A percentile compares a stretch with the other conserved stretches of the same genome.
Conservation (phyloP, 495 filamentous ascomycete species). For the Penicillium canariense region DNA sequence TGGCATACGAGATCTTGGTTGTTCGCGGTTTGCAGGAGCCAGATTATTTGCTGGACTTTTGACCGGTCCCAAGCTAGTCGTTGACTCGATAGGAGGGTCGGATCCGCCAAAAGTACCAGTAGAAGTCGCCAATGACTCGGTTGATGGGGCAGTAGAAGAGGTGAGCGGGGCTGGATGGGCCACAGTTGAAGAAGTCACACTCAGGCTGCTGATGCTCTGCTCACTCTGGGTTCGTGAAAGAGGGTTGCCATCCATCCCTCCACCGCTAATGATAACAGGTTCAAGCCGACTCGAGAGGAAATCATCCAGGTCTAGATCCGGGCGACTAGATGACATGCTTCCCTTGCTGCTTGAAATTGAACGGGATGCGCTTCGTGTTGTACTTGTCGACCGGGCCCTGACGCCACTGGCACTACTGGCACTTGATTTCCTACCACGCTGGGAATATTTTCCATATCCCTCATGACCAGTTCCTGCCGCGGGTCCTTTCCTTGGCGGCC, state of each 20-base stretch:
- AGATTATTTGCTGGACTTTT: constrained; percentile 7
- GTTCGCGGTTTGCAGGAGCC: background rate
- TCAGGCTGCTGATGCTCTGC: constrained; percentile 55
- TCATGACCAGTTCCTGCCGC: constrained; percentile 93
- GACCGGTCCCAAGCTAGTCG: constrained; percentile 2
- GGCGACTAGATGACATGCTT: constrained; percentile 47
- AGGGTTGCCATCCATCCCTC: constrained; percentile 51
- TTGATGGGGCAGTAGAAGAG: constrained; percentile 29
- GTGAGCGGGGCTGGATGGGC: constrained; percentile 18
- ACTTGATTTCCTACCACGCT: constrained; percentile 48
- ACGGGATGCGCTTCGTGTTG: constrained; percentile 44
- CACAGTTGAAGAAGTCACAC: constrained; percentile 44
- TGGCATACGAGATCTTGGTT: constrained; percentile 22
- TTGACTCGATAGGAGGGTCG: constrained; percentile 9
- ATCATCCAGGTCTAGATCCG: constrained; percentile 59
- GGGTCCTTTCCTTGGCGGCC: constrained; percentile 71
- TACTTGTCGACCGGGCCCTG: constrained; percentile 56
- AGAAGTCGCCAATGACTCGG: constrained; percentile 35
- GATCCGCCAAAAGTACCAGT: constrained; percentile 20
- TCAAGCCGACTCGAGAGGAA: constrained; percentile 75
- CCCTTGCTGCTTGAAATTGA: constrained; percentile 53
- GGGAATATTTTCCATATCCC: constrained; percentile 79
- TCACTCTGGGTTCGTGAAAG: constrained; percentile 61
- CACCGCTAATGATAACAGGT: constrained; percentile 84
- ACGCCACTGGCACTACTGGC: constrained; percentile 44